Base-by-base conservation (phyloP, 495 filamentous ascomycete species). In the Astrothelium macrocarpum region DNA sequence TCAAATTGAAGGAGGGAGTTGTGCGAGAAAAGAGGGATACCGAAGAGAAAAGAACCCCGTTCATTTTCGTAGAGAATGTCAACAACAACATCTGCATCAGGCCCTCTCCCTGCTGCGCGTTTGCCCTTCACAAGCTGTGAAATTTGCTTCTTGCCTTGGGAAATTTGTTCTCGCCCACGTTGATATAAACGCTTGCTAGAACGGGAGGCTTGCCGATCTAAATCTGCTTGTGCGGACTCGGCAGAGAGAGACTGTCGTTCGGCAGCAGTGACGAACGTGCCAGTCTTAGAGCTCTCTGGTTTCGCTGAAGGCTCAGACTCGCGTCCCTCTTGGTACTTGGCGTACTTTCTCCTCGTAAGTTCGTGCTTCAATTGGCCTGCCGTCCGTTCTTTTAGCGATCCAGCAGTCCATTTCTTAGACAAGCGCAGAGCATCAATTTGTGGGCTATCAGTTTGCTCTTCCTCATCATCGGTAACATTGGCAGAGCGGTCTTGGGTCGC, bases 11-110 rank as follows among this genome's bases (percentile, higher is more conserved):
- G 86, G 4, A 99, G 82, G 1, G 91, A 91, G 59, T 85, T 86
- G 23, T 85, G 80, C 1, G 91, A 95, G 76, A 96, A 99, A 18
- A 92, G 81, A 0, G 94, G 86, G 10, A 93, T 84, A 16, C 95
- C 95, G 71, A 91, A 97, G 63, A 93, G 75, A 71, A 96, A 97
- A 43, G 70, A 67, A 25, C 77, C 76, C 31, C 77, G 71, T 64
- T 78, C 77, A 59, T 99, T 97, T 75, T 99, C 95, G 71, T 96
- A 97, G 9, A 99, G 81, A 12, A 97, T 82, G 64, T 99, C 95
- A 32, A 98, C 83, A 14, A 78, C 82, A 2, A 82, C 66, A 32
- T 74, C 66, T 29, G 68, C 67, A 23, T 62, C 60, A 59, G 64
- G 42, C 14, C 39, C 34, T 18, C 53, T 58, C 10, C 36, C 26